phyloP scores from a whole-genome alignment of 139 green algal species.

The Auxenochlorella protothecoides region DNA sequence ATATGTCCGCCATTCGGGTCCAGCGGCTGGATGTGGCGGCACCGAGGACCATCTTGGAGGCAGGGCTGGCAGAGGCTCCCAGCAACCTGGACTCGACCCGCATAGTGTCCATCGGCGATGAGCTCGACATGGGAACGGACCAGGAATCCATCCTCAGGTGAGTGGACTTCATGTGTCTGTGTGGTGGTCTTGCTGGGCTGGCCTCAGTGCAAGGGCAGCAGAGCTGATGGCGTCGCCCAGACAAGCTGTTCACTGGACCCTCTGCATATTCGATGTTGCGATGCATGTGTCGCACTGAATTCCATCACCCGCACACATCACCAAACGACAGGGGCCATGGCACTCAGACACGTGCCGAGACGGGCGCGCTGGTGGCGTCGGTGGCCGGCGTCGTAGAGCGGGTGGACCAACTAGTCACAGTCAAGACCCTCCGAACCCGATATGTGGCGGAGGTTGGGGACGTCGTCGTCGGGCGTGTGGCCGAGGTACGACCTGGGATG shows the following conservation, averaged over 20 bases:
- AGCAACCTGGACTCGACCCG: constrained; percentile 5
- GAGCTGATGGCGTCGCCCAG: too few species aligned
- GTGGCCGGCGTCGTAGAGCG: constrained; percentile 60
- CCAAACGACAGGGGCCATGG: constrained; percentile 52
- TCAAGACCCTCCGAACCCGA: constrained; percentile 36
- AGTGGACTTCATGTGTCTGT: too few species aligned
- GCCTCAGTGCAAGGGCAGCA: too few species aligned
- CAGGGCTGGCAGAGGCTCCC: not conserved
- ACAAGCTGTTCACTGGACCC: too few species aligned
- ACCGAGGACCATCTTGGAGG: not conserved
- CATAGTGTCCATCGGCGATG: not conserved
- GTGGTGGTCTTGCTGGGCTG: too few species aligned
- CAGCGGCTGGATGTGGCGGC: too few species aligned
- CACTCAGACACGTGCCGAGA: constrained; percentile 27
- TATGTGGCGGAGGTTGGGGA: constrained; percentile 70
- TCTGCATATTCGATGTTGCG: too few species aligned
- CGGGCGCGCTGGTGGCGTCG: constrained; percentile 57
- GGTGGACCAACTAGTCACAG: constrained; percentile 75
- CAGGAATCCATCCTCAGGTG: too few species aligned
- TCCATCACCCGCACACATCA: too few species aligned
- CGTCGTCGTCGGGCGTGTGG: constrained; percentile 70
- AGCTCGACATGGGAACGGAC: too few species aligned
- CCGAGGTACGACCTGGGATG: constrained; percentile 29
- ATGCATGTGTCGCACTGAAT: too few species aligned
- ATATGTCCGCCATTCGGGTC: too few species aligned